Percentiles rank a stretch among this genome's conserved stretches.
phyloP scores from a whole-genome alignment of 1,284 basidiomycete genomes.

The Wolfiporia cocos region DNA sequence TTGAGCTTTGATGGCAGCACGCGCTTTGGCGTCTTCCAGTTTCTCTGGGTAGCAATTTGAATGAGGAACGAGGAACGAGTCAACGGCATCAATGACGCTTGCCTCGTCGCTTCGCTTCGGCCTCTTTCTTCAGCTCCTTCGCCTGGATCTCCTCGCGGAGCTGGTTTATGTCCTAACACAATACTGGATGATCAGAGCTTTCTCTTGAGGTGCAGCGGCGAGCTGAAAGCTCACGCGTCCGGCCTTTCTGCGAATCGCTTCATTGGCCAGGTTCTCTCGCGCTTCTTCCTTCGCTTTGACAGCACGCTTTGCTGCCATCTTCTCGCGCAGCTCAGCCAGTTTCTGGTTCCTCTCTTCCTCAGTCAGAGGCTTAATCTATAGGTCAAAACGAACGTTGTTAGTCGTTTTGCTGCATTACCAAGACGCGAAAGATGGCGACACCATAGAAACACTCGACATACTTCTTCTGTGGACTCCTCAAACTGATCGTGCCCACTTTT shows the following conservation, averaged over 20 bases:
- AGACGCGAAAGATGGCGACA: too few species aligned
- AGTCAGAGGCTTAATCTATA: slow-evolving; percentile 84
- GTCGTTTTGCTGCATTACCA: too few species aligned
- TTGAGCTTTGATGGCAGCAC: slow-evolving; percentile 82
- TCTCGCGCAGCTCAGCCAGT: slow-evolving; percentile 73
- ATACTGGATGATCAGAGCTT: too few species aligned
- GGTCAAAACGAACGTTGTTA: too few species aligned
- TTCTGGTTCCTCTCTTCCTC: slow-evolving; percentile 90
- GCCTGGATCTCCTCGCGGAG: slow-evolving; percentile 74
- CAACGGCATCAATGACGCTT: neutral
- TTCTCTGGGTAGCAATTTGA: slow-evolving; percentile 70
- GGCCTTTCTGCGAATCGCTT: slow-evolving; percentile 76
- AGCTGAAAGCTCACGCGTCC: too few species aligned
- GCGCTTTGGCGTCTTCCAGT: slow-evolving; percentile 78
- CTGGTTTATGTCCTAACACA: slow-evolving; percentile 65
- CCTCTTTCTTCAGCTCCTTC: slow-evolving; percentile 80
- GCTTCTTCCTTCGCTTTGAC: slow-evolving; percentile 65
- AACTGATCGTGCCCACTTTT: slow-evolving; percentile 94
- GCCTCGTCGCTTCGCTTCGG: slow-evolving; percentile 76
- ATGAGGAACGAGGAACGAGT: neutral
- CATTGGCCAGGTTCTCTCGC: slow-evolving; percentile 72
- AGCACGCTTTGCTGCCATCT: slow-evolving; percentile 72
- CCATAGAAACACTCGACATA: too few species aligned
- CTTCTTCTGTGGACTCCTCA: slow-evolving; percentile 94
- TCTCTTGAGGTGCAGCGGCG: too few species aligned